Conservation (phyloP, 116 monocot species). For the Thalassia testudinum region DNA sequence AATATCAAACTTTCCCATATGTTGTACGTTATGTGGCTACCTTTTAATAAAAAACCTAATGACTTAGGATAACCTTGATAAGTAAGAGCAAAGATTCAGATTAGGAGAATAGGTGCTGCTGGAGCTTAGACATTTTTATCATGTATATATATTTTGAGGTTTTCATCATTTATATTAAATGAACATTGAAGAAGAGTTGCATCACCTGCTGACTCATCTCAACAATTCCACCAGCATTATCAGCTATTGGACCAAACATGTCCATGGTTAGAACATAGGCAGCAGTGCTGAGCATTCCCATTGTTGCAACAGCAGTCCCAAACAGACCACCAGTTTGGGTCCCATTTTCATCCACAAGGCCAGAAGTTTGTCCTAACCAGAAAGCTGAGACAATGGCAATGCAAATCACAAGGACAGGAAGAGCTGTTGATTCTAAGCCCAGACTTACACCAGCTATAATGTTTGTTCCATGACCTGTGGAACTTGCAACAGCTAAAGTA, state of each 20-base stretch:
- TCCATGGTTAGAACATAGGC: conserved; percentile 97
- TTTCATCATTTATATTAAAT: no score
- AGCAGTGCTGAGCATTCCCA: conserved; percentile 99
- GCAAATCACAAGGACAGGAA: conserved; percentile 92
- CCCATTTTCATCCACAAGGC: conserved; percentile 78
- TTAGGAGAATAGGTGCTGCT: no score
- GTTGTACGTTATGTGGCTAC: no score
- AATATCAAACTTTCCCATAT: no score
- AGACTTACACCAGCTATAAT: conserved; percentile 96
- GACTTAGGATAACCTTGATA: no score
- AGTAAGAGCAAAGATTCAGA: no score
- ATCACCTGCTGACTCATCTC: conserved; percentile 97
- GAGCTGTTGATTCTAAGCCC: conserved; percentile 93
- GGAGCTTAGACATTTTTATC: no score
- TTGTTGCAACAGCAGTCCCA: conserved; percentile 99
- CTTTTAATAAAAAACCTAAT: no score
- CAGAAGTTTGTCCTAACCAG: conserved; percentile 91
- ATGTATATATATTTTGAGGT: no score
- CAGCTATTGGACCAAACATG: conserved; percentile 99
- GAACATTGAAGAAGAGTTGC: no score
- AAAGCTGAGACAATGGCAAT: conserved; percentile 79
- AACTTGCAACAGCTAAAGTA: conserved; percentile 69
- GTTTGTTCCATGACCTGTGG: conserved; percentile 97
- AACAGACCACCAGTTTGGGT: conserved; percentile 84
- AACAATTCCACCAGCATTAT: conserved; percentile 99